Conservation (phyloP, 768 basidiomycete species). For the Pleurotus ostreatus region DNA sequence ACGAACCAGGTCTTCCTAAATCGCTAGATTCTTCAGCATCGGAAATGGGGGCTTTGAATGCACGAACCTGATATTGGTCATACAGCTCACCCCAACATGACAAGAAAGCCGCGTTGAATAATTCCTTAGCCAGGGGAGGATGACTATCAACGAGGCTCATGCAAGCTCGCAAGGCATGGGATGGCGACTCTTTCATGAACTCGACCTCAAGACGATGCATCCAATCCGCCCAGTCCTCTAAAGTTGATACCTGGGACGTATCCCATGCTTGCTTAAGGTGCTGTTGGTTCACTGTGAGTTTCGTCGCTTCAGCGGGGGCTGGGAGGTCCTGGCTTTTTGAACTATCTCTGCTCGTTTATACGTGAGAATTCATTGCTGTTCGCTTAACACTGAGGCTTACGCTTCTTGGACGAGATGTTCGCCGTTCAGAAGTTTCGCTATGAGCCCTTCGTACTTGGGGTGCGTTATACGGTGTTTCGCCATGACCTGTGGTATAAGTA, state of each 20-base stretch:
- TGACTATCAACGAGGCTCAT: conserved; percentile 92
- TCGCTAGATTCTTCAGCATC: too few species aligned
- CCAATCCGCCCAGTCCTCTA: conserved; percentile 95
- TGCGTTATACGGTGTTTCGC: conserved; percentile 64
- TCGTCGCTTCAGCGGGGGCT: conserved; percentile 82
- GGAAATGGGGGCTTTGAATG: neutral
- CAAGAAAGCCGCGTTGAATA: conserved; percentile 97
- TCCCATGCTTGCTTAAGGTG: conserved; percentile 98
- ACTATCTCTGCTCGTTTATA: conserved; percentile 40
- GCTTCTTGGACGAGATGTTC: conserved; percentile 86
- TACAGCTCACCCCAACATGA: conserved; percentile 97
- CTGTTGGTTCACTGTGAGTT: conserved; percentile 93
- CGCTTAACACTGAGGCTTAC: neutral
- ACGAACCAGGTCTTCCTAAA: conserved; percentile 89
- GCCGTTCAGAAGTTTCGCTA: conserved; percentile 85
- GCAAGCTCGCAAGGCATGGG: conserved; percentile 95
- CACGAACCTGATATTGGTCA: conserved; percentile 88
- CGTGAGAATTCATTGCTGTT: neutral
- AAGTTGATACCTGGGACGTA: conserved; percentile 65
- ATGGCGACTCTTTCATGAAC: conserved; percentile 97
- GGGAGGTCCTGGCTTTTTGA: conserved; percentile 67
- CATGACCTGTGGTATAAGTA: neutral
- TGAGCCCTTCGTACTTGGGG: conserved; percentile 81
- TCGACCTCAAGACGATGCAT: conserved; percentile 90
- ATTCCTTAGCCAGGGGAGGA: conserved; percentile 84